Percentiles rank a stretch among this genome's conserved stretches.
These are phyloP conservation scores for Nicotiana undulata DNA, from an alignment of 257 asterid species.

Conservation along the genomic window DNA sequence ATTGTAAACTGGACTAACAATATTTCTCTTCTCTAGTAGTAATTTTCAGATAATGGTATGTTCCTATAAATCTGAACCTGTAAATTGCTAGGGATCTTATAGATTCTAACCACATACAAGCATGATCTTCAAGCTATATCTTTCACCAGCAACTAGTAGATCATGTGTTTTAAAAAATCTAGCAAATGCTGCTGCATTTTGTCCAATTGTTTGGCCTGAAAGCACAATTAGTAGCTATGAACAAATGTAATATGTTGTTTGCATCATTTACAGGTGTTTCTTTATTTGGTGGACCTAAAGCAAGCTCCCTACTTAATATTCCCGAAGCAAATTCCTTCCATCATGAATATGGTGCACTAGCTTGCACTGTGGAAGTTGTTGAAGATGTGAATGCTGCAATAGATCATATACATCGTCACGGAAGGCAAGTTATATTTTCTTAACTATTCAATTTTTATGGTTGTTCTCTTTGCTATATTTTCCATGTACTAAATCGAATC, in stretches of 20 bases:
- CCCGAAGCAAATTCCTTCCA: conserved; percentile 77
- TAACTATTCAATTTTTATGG: background rate
- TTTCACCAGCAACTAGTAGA: too few relatives aligned
- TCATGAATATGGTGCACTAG: conserved; percentile 89
- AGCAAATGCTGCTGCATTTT: background rate
- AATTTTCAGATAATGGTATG: background rate
- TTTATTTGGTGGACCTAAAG: conserved; percentile 79
- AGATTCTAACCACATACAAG: background rate
- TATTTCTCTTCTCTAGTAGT: background rate
- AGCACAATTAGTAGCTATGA: background rate
- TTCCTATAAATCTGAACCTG: background rate
- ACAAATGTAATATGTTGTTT: background rate
- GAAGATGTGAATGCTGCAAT: conserved; percentile 87
- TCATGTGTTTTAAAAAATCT: too few relatives aligned
- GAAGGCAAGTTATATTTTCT: conserved; percentile 52
- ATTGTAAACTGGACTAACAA: background rate
- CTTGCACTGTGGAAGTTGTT: conserved; percentile 91
- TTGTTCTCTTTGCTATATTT: background rate
- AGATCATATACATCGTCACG: conserved; percentile 83
- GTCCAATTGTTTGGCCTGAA: background rate
- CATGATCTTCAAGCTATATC: too few relatives aligned
- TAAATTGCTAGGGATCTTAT: background rate
- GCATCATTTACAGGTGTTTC: conserved; percentile 54
- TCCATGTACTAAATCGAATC: background rate
- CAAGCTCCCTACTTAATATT: conserved; percentile 55